Conservation (phyloP, 176 grass and related monocot species). For the Triticum timopheevii region DNA sequence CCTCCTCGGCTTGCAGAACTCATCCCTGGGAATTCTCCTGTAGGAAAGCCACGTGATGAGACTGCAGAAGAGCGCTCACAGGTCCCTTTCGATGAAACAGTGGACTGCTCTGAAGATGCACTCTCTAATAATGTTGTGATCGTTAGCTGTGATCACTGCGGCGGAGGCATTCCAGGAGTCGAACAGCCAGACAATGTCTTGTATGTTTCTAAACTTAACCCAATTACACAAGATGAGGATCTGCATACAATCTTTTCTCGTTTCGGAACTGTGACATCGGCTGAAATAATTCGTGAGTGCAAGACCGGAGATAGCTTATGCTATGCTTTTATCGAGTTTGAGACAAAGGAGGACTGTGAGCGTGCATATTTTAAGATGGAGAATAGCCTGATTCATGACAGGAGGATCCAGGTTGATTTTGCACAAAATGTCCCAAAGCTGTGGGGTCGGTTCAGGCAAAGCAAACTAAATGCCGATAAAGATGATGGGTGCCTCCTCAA, state of each 20-base stretch:
- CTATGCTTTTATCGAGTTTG: constrained; percentile 92
- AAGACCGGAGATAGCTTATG: constrained; percentile 92
- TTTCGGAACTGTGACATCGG: constrained; percentile 77
- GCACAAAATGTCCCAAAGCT: constrained; percentile 80
- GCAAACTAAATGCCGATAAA: constrained; percentile 73
- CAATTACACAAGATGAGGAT: constrained; percentile 89
- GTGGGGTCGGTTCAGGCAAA: constrained; percentile 85
- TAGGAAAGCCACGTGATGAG: constrained; percentile 77
- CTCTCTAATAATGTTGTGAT: too few species aligned
- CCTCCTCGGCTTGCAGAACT: constrained; percentile 62
- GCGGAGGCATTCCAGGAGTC: constrained; percentile 21
- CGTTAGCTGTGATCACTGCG: too few species aligned
- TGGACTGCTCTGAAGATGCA: too few species aligned
- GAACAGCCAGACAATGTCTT: constrained; percentile 68
- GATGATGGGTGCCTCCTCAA: constrained; percentile 52
- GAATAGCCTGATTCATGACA: constrained; percentile 87
- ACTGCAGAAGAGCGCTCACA: constrained; percentile 66
- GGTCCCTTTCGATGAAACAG: constrained; percentile 58
- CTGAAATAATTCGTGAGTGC: constrained; percentile 79
- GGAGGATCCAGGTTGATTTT: constrained; percentile 97
- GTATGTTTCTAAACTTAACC: constrained; percentile 86
- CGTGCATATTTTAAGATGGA: constrained; percentile 82
- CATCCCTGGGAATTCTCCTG: constrained; percentile 69
- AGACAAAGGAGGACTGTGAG: constrained; percentile 70
- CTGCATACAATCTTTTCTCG: constrained; percentile 87